Evolutionary conservation across 108 stramenopile species (phyloP), one percentile per base, ranked within the genome.

Genomic region (Parmales sp.): DNA sequence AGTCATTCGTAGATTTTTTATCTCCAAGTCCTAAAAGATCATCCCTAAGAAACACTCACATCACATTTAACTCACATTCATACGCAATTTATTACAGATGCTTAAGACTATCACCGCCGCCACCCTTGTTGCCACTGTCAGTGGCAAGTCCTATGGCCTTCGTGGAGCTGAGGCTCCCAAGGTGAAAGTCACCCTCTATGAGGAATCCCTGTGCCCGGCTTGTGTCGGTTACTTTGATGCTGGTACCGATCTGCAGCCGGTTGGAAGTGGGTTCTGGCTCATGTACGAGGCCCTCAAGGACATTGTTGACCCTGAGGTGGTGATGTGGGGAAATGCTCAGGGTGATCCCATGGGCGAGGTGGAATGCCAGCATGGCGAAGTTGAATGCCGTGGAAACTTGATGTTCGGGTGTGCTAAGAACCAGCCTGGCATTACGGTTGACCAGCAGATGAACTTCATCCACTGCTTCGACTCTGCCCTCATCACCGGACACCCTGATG

Each of bases 201-300:
- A 48, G 46, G 46, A 48, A 13, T 6, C 46, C 8, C 11, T 48
- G 11, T 48, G 46, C 46, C 46, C 46, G 3, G 46, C 46, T 2
- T 48, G 46, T 0, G 16, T 48, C 46, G 46, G 46, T 23, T 48
- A 48, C 46, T 48, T 48, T 18, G 46, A 48, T 48, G 46, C 46
- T 23, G 46, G 46, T 23, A 48, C 46, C 11, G 46, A 48, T 23
- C 11, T 48, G 11, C 46, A 48, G 16, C 46, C 46, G 2, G 46
- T 48, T 3, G 23, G 23, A n/a, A 13, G 11, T 23, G 46, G 46
- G 22, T 48, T 48, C 46, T 48, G 46, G 46, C 22, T 48, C 11
- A 48, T 48, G 46, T 48, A 48, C 46, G 46, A 48, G 46, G 23
- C 19, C 46, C 46, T 48, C 46, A 48, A 48, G 46, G 46, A 48